Conservation (phyloP, 495 filamentous ascomycete genomes). For the Aspergillus baeticus region DNA sequence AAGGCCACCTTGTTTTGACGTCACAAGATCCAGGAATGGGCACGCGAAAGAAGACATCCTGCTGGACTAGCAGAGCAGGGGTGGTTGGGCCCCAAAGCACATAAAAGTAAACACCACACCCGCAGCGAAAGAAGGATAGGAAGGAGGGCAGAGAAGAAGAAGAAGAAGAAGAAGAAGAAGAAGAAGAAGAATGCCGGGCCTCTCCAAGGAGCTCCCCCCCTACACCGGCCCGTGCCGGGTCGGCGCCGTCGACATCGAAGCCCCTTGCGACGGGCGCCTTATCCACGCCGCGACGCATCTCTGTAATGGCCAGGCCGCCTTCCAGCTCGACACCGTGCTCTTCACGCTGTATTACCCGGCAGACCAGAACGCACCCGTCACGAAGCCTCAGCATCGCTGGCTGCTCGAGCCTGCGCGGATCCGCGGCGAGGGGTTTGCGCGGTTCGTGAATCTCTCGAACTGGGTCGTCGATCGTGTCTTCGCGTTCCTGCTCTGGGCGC, state of each 20-base stretch:
- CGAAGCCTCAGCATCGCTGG: neutral
- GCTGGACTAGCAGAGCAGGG: too few species aligned
- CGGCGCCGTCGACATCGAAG: neutral
- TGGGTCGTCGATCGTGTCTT: neutral
- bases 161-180: too few species aligned
- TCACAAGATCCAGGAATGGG: too few species aligned
- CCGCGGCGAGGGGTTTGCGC: neutral
- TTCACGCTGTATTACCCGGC: neutral
- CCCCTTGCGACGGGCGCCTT: neutral
- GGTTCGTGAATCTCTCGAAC: neutral
- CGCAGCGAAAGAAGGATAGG: too few species aligned
- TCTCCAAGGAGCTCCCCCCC: neutral
- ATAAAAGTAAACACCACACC: too few species aligned
- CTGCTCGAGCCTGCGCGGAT: neutral
- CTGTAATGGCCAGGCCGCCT: neutral
- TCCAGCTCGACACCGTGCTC: slow-evolving; percentile 2
- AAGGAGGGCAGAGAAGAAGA: too few species aligned
- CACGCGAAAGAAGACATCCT: too few species aligned
- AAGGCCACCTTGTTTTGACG: too few species aligned
- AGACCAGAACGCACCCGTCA: neutral
- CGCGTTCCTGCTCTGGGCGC: neutral
- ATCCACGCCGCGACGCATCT: neutral
- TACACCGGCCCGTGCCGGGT: neutral
- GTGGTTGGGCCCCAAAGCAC: too few species aligned
- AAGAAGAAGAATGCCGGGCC: neutral